Conservation (phyloP, 306 rosid genomes). For the Dryas alaskensis region DNA sequence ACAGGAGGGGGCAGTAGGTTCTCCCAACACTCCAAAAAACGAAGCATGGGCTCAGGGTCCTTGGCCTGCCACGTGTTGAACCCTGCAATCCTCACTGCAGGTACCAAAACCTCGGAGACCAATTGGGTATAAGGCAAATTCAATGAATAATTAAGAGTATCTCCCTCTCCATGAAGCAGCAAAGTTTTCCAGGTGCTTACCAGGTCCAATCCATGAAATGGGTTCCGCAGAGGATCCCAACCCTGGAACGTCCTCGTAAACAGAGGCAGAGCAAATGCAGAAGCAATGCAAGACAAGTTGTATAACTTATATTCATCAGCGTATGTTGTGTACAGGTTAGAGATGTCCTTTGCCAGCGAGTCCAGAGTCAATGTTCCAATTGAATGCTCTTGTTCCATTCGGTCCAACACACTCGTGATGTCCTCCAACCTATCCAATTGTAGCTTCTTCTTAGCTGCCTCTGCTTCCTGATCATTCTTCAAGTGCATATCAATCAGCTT, state of each 20-base stretch:
- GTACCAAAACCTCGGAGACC: conserved; percentile 73
- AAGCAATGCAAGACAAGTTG: conserved; percentile 69
- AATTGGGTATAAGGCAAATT: conserved; percentile 43
- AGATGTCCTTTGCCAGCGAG: conserved; percentile 52
- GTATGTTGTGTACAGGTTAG: conserved; percentile 47
- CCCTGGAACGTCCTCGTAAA: conserved; percentile 75
- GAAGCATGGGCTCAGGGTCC: conserved; percentile 84
- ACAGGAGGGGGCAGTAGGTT: conserved; percentile 62
- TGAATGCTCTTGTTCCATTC: conserved; percentile 46
- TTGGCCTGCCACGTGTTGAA: conserved; percentile 78
- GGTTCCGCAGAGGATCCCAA: conserved; percentile 84
- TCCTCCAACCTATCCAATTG: conserved; percentile 48
- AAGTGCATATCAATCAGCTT: too few species aligned
- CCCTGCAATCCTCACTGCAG: conserved; percentile 74
- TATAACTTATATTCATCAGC: conserved; percentile 61
- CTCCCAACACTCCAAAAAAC: conserved; percentile 76
- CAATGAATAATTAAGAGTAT: neutral
- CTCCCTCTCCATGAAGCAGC: conserved; percentile 56
- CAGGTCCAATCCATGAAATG: conserved; percentile 60
- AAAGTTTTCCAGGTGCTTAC: conserved; percentile 59
- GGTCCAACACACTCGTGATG: conserved; percentile 43
- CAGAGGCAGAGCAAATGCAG: conserved; percentile 67
- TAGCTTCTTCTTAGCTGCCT: conserved; percentile 51
- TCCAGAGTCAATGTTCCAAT: conserved; percentile 62
- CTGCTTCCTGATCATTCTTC: neutral